Base-by-base conservation (phyloP, 2,329 filamentous ascomycete species). In the Bipolaris bicolor region DNA sequence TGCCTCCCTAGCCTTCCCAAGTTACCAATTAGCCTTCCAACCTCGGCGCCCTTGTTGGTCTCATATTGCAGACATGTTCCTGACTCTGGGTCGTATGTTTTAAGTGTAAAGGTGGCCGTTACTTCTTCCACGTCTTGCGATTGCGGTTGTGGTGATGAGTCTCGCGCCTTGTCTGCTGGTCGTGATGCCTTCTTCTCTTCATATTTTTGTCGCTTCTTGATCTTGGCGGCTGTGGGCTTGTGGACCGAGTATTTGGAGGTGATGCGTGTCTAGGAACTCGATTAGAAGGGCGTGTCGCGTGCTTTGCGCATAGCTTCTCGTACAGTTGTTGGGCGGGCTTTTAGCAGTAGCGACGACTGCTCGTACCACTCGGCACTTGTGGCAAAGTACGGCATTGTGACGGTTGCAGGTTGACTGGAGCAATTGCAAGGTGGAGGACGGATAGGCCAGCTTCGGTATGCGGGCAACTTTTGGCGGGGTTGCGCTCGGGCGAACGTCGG, bases 311-410 rank as follows among this genome's bases (percentile, higher is more conserved):
- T 29, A 11, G 26, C 45, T 47, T 39, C 33, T 53, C 86, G 62
- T 86, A 96, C 94, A 39, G 90, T 92, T 33, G 86, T 86, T 3
- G 95, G 95, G 46, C 91, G 88, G 54, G 95, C 94, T 79, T 95
- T 86, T 52, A 99, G 83, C 56, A 99, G 88, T 59, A 93, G 86
- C 16, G 88, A 82, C 13, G 94, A 97, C 78, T 97, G 90, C 69
- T 90, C 88, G 66, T 97, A 90, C 90, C 92, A 99, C 80, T 93
- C 89, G 78, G 96, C 89, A 77, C 90, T 90, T 56, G 91, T 92
- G 49, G 84, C 81, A 75, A 96, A 87, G 76, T 90, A 88, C 2
- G 90, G 89, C 93, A 97, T 97, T 55, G 57, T 69, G 63, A 18
- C 31, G 44, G 57, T 54, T 49, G 51, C 4, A 34, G 47, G 59